A percentile compares a stretch with the other conserved stretches of the same genome.
phyloP scores from a whole-genome alignment of 805 yeast species.

The Suhomyces sp. region DNA sequence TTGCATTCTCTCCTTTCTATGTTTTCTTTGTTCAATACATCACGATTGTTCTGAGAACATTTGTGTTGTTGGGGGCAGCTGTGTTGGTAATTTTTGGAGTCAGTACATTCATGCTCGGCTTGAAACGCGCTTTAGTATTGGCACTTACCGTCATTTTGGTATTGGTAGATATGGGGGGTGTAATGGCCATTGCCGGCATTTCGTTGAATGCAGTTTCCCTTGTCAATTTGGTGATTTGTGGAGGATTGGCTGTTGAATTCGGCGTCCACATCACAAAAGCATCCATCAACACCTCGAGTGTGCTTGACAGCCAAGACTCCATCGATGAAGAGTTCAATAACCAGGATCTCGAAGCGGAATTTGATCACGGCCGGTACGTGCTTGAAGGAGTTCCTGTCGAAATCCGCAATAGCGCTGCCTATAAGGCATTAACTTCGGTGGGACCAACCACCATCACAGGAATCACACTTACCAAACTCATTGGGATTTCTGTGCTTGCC shows the following conservation, averaged over 20 bases:
- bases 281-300: too few relatives aligned
- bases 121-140: conserved; percentile 56
- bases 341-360: background rate
- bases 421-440: conserved; percentile 67
- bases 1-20: conserved; percentile 92
- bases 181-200: conserved; percentile 72
- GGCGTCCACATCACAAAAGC: conserved; percentile 85
- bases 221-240: conserved; percentile 88
- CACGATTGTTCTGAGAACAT: conserved; percentile 59
- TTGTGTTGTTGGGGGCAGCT: conserved; percentile 54
- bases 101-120: conserved; percentile 63
- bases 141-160: conserved; percentile 61
- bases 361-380: too few relatives aligned
- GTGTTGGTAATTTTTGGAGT: conserved; percentile 49
- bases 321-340: too few relatives aligned
- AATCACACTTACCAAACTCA: conserved; percentile 81
- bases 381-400: background rate
- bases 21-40: conserved; percentile 88
- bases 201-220: conserved; percentile 85
- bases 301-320: too few relatives aligned
- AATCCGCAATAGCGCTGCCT: conserved; percentile 24
- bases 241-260: conserved; percentile 91
- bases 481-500: conserved; percentile 84
- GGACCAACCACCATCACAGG: conserved; percentile 93
- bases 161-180: conserved; percentile 72